These are phyloP conservation scores for Chlamydomonas incerta DNA, from an alignment of 139 green algal species.

Conservation along the genomic window DNA sequence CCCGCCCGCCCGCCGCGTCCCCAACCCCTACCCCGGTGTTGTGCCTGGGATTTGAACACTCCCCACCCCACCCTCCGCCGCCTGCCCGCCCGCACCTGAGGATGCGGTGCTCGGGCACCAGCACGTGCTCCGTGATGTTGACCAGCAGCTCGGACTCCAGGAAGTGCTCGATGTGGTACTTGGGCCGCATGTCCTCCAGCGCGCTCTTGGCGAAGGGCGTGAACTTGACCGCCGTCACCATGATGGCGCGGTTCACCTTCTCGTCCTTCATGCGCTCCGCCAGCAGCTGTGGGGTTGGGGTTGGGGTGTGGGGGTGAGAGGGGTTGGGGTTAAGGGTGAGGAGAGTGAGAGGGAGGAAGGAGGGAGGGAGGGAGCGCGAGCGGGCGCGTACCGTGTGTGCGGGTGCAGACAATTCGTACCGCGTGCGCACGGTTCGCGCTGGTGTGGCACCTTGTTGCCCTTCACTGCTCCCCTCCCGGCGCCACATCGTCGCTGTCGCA, in stretches of 20 bases:
- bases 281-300: constrained; percentile 51
- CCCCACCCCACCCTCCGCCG: no score
- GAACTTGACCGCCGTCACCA: constrained; percentile 83
- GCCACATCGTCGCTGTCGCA: no score
- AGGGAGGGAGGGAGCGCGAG: background rate
- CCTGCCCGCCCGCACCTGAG: constrained; percentile 50
- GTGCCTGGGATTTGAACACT: no score
- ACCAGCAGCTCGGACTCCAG: constrained; percentile 94
- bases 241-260: constrained; percentile 84
- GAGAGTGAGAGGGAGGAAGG: background rate
- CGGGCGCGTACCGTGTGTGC: no score
- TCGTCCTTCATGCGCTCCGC: constrained; percentile 93
- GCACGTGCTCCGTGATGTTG: constrained; percentile 96
- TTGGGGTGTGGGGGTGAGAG: background rate
- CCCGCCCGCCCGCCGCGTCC: no score
- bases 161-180: constrained; percentile 92
- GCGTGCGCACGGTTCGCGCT: no score
- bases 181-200: constrained; percentile 65
- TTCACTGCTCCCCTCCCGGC: no score
- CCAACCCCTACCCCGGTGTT: no score
- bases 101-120: constrained; percentile 93
- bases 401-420: no score
- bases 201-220: constrained; percentile 68
- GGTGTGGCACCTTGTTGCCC: no score
- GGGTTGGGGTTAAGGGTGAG: background rate